Conservation (phyloP, 768 basidiomycete species). For the Suillus plorans region DNA sequence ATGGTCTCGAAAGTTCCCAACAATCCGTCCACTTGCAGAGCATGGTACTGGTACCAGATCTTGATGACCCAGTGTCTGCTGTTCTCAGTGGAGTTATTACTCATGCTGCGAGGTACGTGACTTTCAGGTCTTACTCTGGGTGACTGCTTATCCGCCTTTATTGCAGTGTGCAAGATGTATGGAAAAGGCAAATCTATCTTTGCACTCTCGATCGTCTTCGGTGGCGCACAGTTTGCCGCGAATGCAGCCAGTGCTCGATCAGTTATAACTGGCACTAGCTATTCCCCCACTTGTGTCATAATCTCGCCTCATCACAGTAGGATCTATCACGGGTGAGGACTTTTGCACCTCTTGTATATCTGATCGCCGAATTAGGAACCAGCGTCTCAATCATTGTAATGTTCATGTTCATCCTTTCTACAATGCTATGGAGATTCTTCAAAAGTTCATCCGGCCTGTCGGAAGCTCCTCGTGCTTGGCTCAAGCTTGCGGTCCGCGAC, state of each 20-base stretch:
- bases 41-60: slow-evolving; percentile 21
- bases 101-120: slow-evolving; percentile 22
- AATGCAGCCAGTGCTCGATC: slow-evolving; percentile 17
- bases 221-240: slow-evolving; percentile 11
- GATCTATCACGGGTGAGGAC: slow-evolving; percentile 19
- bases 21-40: slow-evolving; percentile 9
- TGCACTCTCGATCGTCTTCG: slow-evolving; percentile 11
- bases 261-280: slow-evolving; percentile 9
- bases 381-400: slow-evolving; percentile 21
- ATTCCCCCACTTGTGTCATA: slow-evolving; percentile 19
- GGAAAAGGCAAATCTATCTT: slow-evolving; percentile 8
- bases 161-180: slow-evolving; percentile 20
- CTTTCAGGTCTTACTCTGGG: not conserved
- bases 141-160: too few species aligned
- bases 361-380: not conserved
- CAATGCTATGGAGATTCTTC: slow-evolving; percentile 21
- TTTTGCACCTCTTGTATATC: not conserved
- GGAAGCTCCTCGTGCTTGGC: not conserved
- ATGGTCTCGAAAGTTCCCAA: slow-evolving; percentile 15
- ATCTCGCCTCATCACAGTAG: slow-evolving; percentile 12
- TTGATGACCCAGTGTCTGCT: slow-evolving; percentile 16
- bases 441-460: not conserved
- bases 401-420: slow-evolving; percentile 12
- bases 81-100: slow-evolving; percentile 7
- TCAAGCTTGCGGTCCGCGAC: slow-evolving; percentile 12